Evolutionary conservation across 2,329 filamentous ascomycete genomes (phyloP), one percentile per base, ranked within the genome.

Genomic region (Metarhizium sp.): DNA sequence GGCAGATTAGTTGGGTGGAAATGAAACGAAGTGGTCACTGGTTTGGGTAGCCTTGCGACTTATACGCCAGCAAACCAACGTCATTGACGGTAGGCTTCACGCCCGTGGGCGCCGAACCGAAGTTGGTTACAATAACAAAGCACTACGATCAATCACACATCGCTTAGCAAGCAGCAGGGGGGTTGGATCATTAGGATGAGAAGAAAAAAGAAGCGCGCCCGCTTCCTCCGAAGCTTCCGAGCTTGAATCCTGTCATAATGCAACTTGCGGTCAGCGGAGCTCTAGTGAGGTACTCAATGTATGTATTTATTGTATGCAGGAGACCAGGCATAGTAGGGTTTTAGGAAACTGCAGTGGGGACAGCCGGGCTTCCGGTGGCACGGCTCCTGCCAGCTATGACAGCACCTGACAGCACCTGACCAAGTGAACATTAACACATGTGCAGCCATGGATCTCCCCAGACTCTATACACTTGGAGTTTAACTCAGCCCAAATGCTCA

Each of bases 161-260:
- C 45, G 45, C 5, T 30, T 48, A 48, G 20, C 45, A 30, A 48
- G 29, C 47, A 32, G 32, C 32, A 11, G 25, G 25, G 25, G 25
- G 25, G 25, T 25, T 25, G 25, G 25, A 25, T 25, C 25, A 25
- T 25, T 25, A 25, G 25, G 25, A 25, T 11, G 32, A 34, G 32
- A 34, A 7, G 32, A 34, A 34, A 34, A 34, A 34, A 34, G 32
- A 34, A 34, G 10, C 32, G 30, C 32, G 11, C 10, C 7, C 5
- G 25, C 47, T 49, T 18, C 38, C 20, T 53, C 51, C 51, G 51
- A 53, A 53, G 51, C 51, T 53, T 53, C 51, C 51, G 51, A 30
- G 51, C 11, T 30, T 48, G 45, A n/a, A 11, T 32, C 45, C 20
- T 48, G 45, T 48, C 20, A 16, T 11, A 48, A 48, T 8, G 25